Percentiles rank a stretch among this genome's conserved stretches.
phyloP scores from a whole-genome alignment of 2,329 filamentous ascomycete genomes.

The Coniella vitis region DNA sequence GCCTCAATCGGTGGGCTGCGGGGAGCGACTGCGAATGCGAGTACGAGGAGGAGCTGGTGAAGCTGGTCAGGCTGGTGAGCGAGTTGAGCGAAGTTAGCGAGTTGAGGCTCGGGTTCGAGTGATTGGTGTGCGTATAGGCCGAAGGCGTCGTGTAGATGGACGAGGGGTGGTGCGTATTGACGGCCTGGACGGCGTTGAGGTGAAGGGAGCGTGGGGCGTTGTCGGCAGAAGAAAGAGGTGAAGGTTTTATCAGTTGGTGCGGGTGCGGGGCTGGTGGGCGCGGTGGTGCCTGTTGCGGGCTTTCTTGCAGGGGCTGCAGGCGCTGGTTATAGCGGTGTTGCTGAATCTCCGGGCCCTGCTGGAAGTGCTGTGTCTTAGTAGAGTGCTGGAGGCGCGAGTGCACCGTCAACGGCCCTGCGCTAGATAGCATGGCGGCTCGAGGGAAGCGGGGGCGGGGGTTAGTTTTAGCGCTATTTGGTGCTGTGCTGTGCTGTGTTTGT shows the following conservation, averaged over 20 bases:
- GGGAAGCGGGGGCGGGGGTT: background rate
- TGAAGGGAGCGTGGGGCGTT: conserved; percentile 13
- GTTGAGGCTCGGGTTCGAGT: conserved; percentile 4
- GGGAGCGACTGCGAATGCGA: conserved; percentile 8
- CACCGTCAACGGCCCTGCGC: conserved; percentile 10
- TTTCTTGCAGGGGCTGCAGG: background rate
- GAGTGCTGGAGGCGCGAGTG: background rate
- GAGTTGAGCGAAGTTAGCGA: background rate
- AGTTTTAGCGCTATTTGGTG: background rate
- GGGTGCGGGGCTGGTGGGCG: background rate
- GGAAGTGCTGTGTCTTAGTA: too few relatives aligned
- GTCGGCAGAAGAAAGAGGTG: conserved; percentile 15
- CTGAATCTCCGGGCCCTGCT: too few relatives aligned
- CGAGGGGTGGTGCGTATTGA: conserved; percentile 10
- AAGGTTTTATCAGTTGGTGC: conserved; percentile 7
- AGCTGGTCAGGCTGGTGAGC: background rate
- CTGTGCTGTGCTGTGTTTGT: background rate
- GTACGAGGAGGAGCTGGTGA: conserved; percentile 4
- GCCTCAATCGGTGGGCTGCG: conserved; percentile 9
- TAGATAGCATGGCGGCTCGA: conserved; percentile 7
- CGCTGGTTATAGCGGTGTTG: background rate
- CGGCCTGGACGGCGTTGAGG: conserved; percentile 16
- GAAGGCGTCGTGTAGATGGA: conserved; percentile 6
- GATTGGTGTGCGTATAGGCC: conserved; percentile 8
- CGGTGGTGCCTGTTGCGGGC: background rate